Percentiles rank a stretch among this genome's conserved stretches.
Evolutionary conservation across 2,329 filamentous ascomycete genomes (phyloP).

Genomic region (Venturia nashicola): DNA sequence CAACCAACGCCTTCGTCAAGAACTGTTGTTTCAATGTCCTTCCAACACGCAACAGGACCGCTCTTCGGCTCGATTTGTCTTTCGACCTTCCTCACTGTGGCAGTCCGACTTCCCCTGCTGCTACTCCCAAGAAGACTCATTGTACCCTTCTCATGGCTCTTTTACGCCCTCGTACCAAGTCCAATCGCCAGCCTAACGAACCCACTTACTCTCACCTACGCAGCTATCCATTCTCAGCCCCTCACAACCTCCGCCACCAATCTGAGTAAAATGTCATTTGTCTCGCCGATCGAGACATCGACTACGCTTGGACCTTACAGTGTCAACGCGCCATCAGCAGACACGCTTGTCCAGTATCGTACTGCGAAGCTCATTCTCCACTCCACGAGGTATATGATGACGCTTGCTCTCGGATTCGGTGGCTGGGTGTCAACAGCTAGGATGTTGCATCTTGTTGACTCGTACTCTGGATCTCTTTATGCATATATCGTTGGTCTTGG

Average conservation of each 20-base stretch:
- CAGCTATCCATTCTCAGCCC: constrained; percentile 82
- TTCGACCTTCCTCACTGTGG: constrained; percentile 67
- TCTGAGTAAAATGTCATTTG: constrained; percentile 69
- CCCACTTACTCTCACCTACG: constrained; percentile 82
- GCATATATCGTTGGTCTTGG: constrained; percentile 89
- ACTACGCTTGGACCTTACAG: constrained; percentile 43
- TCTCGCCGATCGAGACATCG: constrained; percentile 60
- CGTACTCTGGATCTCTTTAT: constrained; percentile 65
- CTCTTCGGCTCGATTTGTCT: constrained; percentile 89
- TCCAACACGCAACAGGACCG: constrained; percentile 69
- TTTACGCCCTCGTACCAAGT: constrained; percentile 71
- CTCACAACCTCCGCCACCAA: constrained; percentile 66
- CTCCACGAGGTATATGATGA: constrained; percentile 83
- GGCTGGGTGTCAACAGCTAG: constrained; percentile 94
- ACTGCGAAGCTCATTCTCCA: constrained; percentile 86
- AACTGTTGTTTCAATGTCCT: constrained; percentile 71
- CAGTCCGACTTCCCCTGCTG: constrained; percentile 74
- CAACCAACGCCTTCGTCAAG: constrained; percentile 64
- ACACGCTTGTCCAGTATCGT: constrained; percentile 68
- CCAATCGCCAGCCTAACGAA: constrained; percentile 80
- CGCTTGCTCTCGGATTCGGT: constrained; percentile 76
- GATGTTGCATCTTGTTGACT: constrained; percentile 50
- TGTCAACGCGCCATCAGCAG: constrained; percentile 21
- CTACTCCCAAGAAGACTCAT: constrained; percentile 67
- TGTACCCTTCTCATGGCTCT: constrained; percentile 55